A percentile compares a stretch with the other conserved stretches of the same genome.
Conservation (phyloP, 1,284 basidiomycete species). For the Ustilago lituana region DNA sequence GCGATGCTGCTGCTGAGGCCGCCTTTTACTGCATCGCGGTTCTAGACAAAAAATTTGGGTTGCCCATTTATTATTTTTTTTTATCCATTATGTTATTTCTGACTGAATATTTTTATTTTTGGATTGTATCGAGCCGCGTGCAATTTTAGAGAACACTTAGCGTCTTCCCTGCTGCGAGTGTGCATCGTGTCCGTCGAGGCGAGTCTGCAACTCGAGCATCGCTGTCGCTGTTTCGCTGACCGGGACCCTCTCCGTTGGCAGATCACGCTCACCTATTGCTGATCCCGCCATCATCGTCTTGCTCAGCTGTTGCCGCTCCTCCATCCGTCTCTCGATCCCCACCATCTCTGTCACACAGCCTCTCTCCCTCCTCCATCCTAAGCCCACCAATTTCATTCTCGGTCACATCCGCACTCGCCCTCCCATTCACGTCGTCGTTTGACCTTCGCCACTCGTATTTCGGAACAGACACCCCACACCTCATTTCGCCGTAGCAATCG, state of each 20-base stretch:
- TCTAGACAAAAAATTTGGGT: not conserved
- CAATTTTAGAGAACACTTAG: not conserved
- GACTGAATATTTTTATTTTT: not conserved
- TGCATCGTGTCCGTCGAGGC: constrained; percentile 7
- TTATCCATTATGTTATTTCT: not conserved
- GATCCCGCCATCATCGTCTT: constrained; percentile 12
- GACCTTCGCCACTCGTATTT: not conserved
- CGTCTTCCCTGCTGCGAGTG: constrained; percentile 12
- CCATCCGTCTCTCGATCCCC: constrained; percentile 1
- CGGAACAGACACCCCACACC: constrained; percentile 7
- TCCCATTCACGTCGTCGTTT: not conserved
- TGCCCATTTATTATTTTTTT: not conserved
- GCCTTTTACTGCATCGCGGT: not conserved
- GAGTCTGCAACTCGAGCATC: constrained; percentile 3
- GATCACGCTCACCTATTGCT: constrained; percentile 12
- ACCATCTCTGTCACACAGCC: constrained; percentile 4
- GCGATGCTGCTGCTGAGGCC: not conserved
- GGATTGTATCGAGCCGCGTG: not conserved
- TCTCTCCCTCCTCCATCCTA: constrained; percentile 3
- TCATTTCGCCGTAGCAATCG: constrained; percentile 10
- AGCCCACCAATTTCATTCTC: not conserved
- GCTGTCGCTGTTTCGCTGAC: constrained; percentile 11
- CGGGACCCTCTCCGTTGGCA: constrained; percentile 18
- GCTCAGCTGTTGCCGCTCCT: not conserved
- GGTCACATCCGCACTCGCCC: constrained; percentile 1